Evolutionary conservation across 1,139 yeast genomes (phyloP), one percentile per base, ranked within the genome.

Genomic region (Kodamaea ohmeri): DNA sequence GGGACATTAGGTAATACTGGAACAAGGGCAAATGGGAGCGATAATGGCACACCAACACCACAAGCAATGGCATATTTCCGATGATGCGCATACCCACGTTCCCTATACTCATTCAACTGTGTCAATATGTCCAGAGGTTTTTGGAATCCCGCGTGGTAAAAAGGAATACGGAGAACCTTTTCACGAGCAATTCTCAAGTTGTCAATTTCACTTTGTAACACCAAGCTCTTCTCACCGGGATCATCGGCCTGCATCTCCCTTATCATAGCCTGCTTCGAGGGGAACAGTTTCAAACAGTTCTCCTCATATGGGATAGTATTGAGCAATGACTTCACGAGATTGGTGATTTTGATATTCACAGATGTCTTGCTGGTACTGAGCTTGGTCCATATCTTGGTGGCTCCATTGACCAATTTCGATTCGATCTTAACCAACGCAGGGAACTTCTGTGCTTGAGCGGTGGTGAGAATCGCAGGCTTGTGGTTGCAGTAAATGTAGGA

Each of bases 1-100:
- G 98, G 98, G n/a, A 92, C 76, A 50, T 92, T 92, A 14, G 98
- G 98, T 1, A 90, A 58, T n/a, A 90, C 71, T 0, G 98, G 98
- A 0, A 92, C 55, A 33, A 89, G 54, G 0, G 88, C 89, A 38
- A 89, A 60, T 1, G 98, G 98, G 6, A 88, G 54, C 0, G 95
- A 79, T 32, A 90, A 48, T 1, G 97, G 97, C 2, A 92, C 62
- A 2, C 82, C 81, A 21, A 83, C 48, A 0, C 77, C 73, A 49
- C 87, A 80, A 29, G 67, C 33, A 4, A 59, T 45, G 18, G 71
- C 64, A 46, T 63, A 60, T 39, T 63, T 65, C 26, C 51, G 45
- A 42, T 71, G 74, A 26, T 52, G 52, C 3, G 60, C 35, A 38
- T 57, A 52, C 19, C 63, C 56, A 6, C 51, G 49, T 22, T 55